Evolutionary conservation across 2,329 filamentous ascomycete species (phyloP).

Genomic region (Emydomyces testavorans): DNA sequence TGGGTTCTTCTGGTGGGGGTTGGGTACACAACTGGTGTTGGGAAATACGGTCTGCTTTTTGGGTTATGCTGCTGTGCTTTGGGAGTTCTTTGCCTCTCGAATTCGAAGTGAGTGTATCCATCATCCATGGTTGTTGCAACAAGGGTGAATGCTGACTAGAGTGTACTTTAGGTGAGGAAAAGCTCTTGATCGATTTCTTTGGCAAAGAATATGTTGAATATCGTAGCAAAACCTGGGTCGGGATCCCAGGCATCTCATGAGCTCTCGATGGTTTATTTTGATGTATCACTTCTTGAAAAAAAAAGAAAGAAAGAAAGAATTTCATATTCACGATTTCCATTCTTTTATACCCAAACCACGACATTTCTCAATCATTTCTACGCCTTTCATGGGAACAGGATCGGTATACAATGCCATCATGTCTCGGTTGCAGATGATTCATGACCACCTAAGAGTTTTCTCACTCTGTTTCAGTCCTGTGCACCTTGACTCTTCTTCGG

Average conservation of each 20-base stretch:
- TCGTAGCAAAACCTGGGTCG: constrained; percentile 56
- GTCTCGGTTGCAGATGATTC: too few species aligned
- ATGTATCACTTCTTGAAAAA: not conserved
- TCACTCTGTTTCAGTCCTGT: not conserved
- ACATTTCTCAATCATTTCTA: too few species aligned
- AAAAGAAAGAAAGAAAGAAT: too few species aligned
- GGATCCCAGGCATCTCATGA: constrained; percentile 63
- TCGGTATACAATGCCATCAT: too few species aligned
- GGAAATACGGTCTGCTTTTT: constrained; percentile 72
- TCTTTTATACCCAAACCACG: too few species aligned
- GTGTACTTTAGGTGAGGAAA: constrained; percentile 56
- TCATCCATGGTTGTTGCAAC: not conserved
- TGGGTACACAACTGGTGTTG: constrained; percentile 85
- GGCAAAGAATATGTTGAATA: constrained; percentile 70
- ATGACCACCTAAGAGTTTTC: too few species aligned
- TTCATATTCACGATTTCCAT: not conserved
- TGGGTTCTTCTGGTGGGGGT: constrained; percentile 95
- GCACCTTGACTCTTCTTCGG: not conserved
- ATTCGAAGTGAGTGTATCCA: constrained; percentile 48
- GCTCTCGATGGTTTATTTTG: not conserved
- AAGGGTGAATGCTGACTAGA: not conserved
- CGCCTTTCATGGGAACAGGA: too few species aligned
- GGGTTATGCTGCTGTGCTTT: constrained; percentile 63
- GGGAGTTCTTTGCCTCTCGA: constrained; percentile 68
- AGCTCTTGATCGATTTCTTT: constrained; percentile 68